phyloP scores from a whole-genome alignment of 2,329 filamentous ascomycete genomes.

The Fusarium nelsonii region DNA sequence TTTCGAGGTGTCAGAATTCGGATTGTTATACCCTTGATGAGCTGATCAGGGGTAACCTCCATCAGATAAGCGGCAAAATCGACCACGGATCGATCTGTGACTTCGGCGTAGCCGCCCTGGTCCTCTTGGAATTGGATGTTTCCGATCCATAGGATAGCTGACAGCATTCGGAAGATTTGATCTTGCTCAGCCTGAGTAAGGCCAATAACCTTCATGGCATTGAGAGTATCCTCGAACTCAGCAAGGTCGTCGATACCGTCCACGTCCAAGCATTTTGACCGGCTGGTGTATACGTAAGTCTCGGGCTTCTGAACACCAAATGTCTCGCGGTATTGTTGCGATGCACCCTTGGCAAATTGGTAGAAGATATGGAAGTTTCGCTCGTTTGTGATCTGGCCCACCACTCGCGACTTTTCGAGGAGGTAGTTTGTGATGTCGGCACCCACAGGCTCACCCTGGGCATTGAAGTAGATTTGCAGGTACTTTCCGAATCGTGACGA shows the following conservation, averaged over 20 bases:
- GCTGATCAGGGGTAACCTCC: constrained; percentile 83
- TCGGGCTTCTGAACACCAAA: constrained; percentile 93
- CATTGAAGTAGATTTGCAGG: constrained; percentile 95
- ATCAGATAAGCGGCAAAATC: constrained; percentile 95
- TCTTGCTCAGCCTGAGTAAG: constrained; percentile 90
- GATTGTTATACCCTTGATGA: constrained; percentile 89
- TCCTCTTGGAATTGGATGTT: constrained; percentile 94
- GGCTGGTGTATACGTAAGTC: constrained; percentile 93
- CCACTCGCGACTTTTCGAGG: constrained; percentile 93
- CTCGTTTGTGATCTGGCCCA: constrained; percentile 94
- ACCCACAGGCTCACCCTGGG: constrained; percentile 89
- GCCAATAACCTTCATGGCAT: constrained; percentile 96
- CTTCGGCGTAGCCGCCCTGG: constrained; percentile 87
- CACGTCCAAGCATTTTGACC: constrained; percentile 94
- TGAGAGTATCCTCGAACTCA: constrained; percentile 89
- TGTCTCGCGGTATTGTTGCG: constrained; percentile 85
- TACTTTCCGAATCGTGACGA: constrained; percentile 99
- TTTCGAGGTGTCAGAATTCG: constrained; percentile 80
- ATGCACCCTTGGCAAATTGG: constrained; percentile 95
- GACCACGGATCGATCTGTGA: constrained; percentile 89
- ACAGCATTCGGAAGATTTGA: constrained; percentile 94
- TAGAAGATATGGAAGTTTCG: constrained; percentile 99
- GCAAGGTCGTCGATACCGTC: constrained; percentile 91
- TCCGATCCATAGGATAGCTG: constrained; percentile 92
- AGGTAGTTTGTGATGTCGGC: constrained; percentile 99